A percentile compares a stretch with the other conserved stretches of the same genome.
phyloP scores from a whole-genome alignment of 2,329 filamentous ascomycete genomes.

The Cladobotryum protrusum region DNA sequence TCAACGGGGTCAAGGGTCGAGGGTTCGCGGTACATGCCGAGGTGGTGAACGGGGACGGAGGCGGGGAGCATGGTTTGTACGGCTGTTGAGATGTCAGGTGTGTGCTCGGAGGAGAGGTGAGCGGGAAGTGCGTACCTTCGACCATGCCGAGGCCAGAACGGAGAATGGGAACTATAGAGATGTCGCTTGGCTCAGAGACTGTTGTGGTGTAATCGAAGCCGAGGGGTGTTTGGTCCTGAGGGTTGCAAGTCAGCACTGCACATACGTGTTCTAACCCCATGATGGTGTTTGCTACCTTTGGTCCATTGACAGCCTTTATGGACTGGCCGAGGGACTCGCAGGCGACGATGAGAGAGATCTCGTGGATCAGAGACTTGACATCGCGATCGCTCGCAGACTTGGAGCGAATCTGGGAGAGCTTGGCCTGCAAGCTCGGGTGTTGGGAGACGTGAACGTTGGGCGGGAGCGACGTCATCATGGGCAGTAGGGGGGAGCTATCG shows the following conservation, averaged over 20 bases:
- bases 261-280: no score
- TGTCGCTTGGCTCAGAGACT: conserved; percentile 54
- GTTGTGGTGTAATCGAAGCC: conserved; percentile 67
- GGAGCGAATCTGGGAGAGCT: conserved; percentile 84
- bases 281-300: conserved; percentile 47
- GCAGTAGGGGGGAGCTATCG: background rate
- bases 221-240: conserved; percentile 69
- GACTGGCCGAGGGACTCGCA: conserved; percentile 70
- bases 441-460: conserved; percentile 69
- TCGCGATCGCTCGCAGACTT: conserved; percentile 63
- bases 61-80: conserved; percentile 75
- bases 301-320: conserved; percentile 50
- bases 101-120: background rate
- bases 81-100: conserved; percentile 40
- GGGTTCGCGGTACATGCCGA: conserved; percentile 90
- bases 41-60: conserved; percentile 80
- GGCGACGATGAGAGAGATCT: conserved; percentile 76
- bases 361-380: conserved; percentile 75
- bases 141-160: conserved; percentile 88
- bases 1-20: conserved; percentile 83
- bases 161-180: conserved; percentile 88
- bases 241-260: conserved; percentile 3
- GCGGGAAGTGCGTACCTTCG: conserved; percentile 52
- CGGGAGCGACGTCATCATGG: conserved; percentile 38
- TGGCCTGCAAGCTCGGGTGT: conserved; percentile 81